Evolutionary conservation across 768 basidiomycete genomes (phyloP).

Genomic region (Kwoniella sp.): DNA sequence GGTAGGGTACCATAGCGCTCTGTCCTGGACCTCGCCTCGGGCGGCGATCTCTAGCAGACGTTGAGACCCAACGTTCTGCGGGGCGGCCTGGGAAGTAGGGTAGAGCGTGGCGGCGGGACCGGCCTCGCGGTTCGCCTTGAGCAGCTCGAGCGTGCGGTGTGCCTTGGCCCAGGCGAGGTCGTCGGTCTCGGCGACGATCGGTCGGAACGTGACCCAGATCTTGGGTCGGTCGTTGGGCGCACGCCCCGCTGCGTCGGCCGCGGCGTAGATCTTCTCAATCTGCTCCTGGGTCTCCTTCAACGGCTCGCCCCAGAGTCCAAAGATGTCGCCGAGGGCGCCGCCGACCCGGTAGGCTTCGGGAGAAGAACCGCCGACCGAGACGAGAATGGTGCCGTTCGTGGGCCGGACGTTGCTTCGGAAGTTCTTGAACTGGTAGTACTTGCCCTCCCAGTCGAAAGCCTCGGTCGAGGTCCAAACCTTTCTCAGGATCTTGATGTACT

Average conservation of each 20-base stretch:
- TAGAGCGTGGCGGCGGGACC: not conserved
- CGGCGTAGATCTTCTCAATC: slow-evolving; percentile 35
- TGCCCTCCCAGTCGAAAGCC: slow-evolving; percentile 35
- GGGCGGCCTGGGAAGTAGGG: not conserved
- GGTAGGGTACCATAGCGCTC: slow-evolving; percentile 37
- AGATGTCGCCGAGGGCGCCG: slow-evolving; percentile 34
- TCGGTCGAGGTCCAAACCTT: slow-evolving; percentile 29
- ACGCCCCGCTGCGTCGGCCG: slow-evolving; percentile 31
- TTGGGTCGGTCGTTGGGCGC: slow-evolving; percentile 26
- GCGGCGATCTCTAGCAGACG: slow-evolving; percentile 32
- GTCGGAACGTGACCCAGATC: slow-evolving; percentile 41
- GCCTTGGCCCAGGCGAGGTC: slow-evolving; percentile 36
- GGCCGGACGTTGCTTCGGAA: slow-evolving; percentile 28
- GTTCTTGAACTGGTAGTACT: slow-evolving; percentile 36
- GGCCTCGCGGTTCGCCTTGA: slow-evolving; percentile 17
- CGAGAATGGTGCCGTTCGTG: slow-evolving; percentile 17
- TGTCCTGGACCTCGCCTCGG: slow-evolving; percentile 31
- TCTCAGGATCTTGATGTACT: slow-evolving; percentile 36
- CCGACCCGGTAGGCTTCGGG: slow-evolving; percentile 33
- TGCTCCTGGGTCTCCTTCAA: slow-evolving; percentile 40
- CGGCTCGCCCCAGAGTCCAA: slow-evolving; percentile 40
- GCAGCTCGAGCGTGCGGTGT: slow-evolving; percentile 19
- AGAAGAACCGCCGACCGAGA: slow-evolving; percentile 36
- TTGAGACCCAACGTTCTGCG: slow-evolving; percentile 36
- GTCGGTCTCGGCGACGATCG: slow-evolving; percentile 35